Evolutionary conservation across 805 yeast genomes (phyloP), one percentile per base, ranked within the genome.

Genomic region (Brettanomyces bruxellensis): DNA sequence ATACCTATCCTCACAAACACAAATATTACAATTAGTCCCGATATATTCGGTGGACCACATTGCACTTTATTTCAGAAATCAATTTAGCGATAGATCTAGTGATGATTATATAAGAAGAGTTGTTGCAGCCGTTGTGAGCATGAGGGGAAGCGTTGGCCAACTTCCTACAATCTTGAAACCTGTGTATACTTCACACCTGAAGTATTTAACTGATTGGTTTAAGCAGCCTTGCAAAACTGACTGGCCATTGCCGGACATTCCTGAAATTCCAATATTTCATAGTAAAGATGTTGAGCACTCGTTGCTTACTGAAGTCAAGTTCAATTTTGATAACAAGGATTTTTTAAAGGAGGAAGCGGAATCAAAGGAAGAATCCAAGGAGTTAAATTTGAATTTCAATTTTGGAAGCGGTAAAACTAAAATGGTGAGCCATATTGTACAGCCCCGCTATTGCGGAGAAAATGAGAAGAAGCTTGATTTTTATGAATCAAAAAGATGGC

Each of bases 31-130:
- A 35, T 67, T 91, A 24, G 79, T 87, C 3, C 83, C 96, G 2
- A 76, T 82, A 48, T 82, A 86, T 55, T 82, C 95, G 3, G 79
- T 87, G 25, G 96, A 91, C 55, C 98, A 91, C 60, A 81, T 88
- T 51, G 77, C 79, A 50, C 57, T 74, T 48, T 67, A 72, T 55
- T 75, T 79, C 68, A 58, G 60, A 49, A 48, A 65, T 51, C 44
- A 57, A 45, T 51, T 56, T 11, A 50, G 54, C 35, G 50, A 56
- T 18, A 63, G 68, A 34, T 59, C 67, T 32, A 44, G 44, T 25
- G 37, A 47, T 18, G 43, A 41, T 3, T 76, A 77, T 52, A 67
- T 88, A 40, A 82, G 78, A 51, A 80, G 79, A 41, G 79, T 84
- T 8, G 79, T 90, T 1, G 86, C 95, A 1, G 88, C 95, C 1